These are phyloP conservation scores for Udeniomyces megalosporus DNA, from an alignment of 768 basidiomycete species.

Conservation along the genomic window DNA sequence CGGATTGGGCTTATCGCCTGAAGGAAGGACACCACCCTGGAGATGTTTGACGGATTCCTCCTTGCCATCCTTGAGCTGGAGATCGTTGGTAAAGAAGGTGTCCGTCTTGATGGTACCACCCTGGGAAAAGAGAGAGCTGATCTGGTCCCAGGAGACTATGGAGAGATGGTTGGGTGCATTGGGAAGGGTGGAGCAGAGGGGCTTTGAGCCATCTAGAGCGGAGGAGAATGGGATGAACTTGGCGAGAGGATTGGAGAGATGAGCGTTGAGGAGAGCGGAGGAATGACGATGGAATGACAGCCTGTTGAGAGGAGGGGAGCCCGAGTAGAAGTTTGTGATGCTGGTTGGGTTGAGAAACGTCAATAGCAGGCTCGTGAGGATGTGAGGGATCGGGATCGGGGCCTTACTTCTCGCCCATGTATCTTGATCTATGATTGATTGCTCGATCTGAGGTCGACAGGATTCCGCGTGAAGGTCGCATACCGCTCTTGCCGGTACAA, in stretches of 20 bases:
- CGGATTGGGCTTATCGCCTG: not conserved
- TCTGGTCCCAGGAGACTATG: not conserved
- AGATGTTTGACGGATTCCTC: slow-evolving; percentile 5
- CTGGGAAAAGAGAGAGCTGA: not conserved
- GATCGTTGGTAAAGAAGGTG: not conserved
- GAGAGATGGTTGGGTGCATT: slow-evolving; percentile 12
- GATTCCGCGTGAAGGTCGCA: no score
- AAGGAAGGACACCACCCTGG: not conserved
- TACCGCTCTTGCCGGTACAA: no score
- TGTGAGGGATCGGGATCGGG: no score
- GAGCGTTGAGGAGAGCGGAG: slow-evolving; percentile 54
- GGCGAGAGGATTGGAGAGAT: slow-evolving; percentile 44
- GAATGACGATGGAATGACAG: slow-evolving; percentile 53
- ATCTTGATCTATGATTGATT: not conserved
- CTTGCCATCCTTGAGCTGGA: not conserved
- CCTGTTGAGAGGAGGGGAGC: slow-evolving; percentile 30
- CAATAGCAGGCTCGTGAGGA: not conserved
- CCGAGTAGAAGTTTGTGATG: slow-evolving; percentile 9
- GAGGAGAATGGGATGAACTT: slow-evolving; percentile 64
- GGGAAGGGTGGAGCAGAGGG: slow-evolving; percentile 35
- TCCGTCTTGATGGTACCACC: not conserved
- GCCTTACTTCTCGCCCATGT: slow-evolving; percentile 14
- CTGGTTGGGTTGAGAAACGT: not conserved
- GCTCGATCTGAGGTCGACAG: no score
- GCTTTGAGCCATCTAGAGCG: slow-evolving; percentile 36